Conservation (phyloP, 495 filamentous ascomycete species). For the Rhizodiscina lignyota region DNA sequence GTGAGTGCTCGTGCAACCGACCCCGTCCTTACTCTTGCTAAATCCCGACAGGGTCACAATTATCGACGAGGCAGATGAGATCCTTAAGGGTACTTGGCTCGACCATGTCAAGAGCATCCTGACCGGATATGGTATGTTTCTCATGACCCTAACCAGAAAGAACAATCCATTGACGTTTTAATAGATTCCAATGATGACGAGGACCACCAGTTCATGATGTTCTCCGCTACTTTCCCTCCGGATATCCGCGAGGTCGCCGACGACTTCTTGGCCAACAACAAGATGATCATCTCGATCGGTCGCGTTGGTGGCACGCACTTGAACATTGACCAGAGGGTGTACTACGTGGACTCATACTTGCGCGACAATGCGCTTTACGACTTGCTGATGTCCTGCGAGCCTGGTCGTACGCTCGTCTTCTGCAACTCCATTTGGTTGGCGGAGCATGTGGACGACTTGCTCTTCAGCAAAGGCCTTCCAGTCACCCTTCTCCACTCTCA, state of each 20-base stretch:
- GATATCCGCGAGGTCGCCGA: constrained; percentile 56
- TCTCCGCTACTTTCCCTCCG: constrained; percentile 85
- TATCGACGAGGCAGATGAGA: constrained; percentile 91
- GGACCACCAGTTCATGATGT: constrained; percentile 76
- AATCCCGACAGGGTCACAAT: constrained; percentile 48
- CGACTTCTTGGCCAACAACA: constrained; percentile 49
- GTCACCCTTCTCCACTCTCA: constrained; percentile 74
- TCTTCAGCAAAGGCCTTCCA: constrained; percentile 65
- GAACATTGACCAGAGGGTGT: constrained; percentile 62
- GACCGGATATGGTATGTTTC: constrained; percentile 56
- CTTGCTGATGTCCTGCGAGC: constrained; percentile 46
- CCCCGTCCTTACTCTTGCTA: constrained; percentile 4
- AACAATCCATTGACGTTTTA: no score
- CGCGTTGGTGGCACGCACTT: constrained; percentile 62
- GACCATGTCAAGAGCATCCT: constrained; percentile 53
- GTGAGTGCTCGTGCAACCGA: no score
- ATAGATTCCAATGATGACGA: constrained; percentile 54
- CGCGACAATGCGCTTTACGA: constrained; percentile 63
- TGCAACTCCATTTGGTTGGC: constrained; percentile 62
- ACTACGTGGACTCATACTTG: constrained; percentile 38
- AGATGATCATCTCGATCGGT: constrained; percentile 68
- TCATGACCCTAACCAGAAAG: background rate
- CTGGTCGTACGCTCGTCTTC: constrained; percentile 78
- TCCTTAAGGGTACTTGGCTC: constrained; percentile 64
- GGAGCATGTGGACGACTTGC: constrained; percentile 71